phyloP scores from a whole-genome alignment of 306 rosid genomes.

The Ormosia emarginata region DNA sequence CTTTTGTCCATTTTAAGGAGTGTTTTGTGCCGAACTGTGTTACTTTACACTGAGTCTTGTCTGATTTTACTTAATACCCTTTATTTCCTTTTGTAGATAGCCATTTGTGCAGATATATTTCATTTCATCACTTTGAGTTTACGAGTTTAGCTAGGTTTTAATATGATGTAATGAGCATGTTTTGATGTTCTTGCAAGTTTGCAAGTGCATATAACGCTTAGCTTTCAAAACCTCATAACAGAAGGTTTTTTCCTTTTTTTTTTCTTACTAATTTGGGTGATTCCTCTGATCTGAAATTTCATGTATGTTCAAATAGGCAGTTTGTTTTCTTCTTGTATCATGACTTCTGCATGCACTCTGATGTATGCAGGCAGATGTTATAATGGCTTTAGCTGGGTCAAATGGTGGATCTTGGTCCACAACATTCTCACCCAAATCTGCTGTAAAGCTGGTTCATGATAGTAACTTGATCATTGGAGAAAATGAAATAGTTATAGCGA shows the following conservation, averaged over 20 bases:
- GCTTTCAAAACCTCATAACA: background rate
- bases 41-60: no score
- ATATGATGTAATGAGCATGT: background rate
- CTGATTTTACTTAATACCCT: no score
- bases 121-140: no score
- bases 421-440: conserved; percentile 63
- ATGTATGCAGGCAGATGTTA: conserved; percentile 78
- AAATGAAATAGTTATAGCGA: conserved; percentile 50
- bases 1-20: no score
- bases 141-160: background rate
- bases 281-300: conserved; percentile 12
- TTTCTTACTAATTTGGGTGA: background rate
- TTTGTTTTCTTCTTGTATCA: conserved; percentile 1
- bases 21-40: no score
- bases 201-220: background rate
- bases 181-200: conserved; percentile 16
- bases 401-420: conserved; percentile 98
- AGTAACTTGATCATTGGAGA: conserved; percentile 54
- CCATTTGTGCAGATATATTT: no score
- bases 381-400: conserved; percentile 97
- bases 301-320: background rate
- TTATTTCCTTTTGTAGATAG: no score
- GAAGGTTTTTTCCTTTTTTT: background rate
- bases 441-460: conserved; percentile 43
- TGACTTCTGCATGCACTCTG: conserved; percentile 11